Percentiles rank a stretch among this genome's conserved stretches.
phyloP scores from a whole-genome alignment of 2,329 filamentous ascomycete species.

The Chaetomium sp. region DNA sequence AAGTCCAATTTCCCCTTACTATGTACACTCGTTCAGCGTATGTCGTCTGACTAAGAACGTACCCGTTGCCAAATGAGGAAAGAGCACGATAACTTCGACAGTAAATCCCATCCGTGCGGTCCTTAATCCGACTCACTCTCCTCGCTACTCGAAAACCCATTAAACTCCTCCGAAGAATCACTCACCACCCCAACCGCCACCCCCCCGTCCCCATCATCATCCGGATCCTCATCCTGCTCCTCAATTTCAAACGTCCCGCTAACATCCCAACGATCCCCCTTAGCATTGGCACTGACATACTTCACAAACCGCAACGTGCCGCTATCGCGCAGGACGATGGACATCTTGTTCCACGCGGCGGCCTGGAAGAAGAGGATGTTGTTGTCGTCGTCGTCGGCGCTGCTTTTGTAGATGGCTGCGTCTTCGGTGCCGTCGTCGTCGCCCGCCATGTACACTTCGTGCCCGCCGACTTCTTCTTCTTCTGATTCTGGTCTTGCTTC shows the following conservation, averaged over 20 bases:
- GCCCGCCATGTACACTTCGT: constrained; percentile 90
- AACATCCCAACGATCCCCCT: constrained; percentile 90
- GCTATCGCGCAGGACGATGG: constrained; percentile 79
- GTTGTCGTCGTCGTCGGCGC: constrained; percentile 68
- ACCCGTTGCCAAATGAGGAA: too few species aligned
- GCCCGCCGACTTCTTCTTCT: constrained; percentile 54
- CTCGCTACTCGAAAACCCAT: constrained; percentile 45
- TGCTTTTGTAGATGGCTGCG: constrained; percentile 80
- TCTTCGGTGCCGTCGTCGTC: constrained; percentile 61
- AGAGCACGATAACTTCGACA: not conserved
- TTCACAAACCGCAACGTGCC: constrained; percentile 91
- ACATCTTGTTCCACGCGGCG: constrained; percentile 80
- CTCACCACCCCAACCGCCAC: constrained; percentile 24
- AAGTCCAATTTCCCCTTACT: too few species aligned
- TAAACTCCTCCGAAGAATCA: constrained; percentile 46
- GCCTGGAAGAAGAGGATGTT: constrained; percentile 60
- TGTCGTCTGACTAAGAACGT: too few species aligned
- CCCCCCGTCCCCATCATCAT: constrained; percentile 30
- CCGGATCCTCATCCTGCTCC: constrained; percentile 41
- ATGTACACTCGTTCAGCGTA: too few species aligned
- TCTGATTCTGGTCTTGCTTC: constrained; percentile 32
- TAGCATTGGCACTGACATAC: constrained; percentile 77
- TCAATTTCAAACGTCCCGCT: constrained; percentile 70
- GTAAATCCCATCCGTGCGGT: not conserved
- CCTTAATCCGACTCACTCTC: constrained; percentile 21